Percentiles rank a stretch among this genome's conserved stretches.
Evolutionary conservation across 2,329 filamentous ascomycete genomes (phyloP).

Genomic region (Calonectria fujianensis): DNA sequence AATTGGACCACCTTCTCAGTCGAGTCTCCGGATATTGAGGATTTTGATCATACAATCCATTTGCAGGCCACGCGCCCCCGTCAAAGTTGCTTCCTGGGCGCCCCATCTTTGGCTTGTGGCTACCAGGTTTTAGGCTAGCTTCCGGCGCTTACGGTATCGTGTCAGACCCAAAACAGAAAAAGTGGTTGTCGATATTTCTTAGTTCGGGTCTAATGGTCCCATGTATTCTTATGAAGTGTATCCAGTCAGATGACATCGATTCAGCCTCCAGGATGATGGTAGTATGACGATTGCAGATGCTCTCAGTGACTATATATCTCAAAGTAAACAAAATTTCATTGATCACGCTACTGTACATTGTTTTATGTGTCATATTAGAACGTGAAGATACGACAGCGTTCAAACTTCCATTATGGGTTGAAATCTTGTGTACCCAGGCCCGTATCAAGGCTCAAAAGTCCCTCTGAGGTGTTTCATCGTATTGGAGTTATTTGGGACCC

Average conservation of each 20-base stretch:
- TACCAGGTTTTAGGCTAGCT: not conserved
- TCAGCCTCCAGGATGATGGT: not conserved
- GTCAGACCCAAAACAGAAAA: not conserved
- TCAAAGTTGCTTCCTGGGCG: not conserved
- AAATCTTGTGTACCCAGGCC: too few species aligned
- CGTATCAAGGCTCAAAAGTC: too few species aligned
- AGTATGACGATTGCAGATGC: not conserved
- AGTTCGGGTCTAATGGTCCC: not conserved
- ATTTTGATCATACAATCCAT: slow-evolving; percentile 5
- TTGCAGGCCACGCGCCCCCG: not conserved
- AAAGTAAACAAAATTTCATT: too few species aligned
- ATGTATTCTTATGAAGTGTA: not conserved
- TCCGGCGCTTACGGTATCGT: not conserved
- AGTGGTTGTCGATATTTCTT: not conserved
- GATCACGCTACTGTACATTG: too few species aligned
- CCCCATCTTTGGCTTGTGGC: not conserved
- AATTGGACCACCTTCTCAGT: slow-evolving; percentile 24
- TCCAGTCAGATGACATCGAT: not conserved
- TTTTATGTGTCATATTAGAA: too few species aligned
- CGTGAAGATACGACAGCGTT: too few species aligned
- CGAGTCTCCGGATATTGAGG: slow-evolving; percentile 14
- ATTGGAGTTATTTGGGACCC: too few species aligned
- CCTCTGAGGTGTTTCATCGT: too few species aligned
- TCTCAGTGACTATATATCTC: not conserved
- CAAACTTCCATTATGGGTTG: too few species aligned